Evolutionary conservation across 495 filamentous ascomycete genomes (phyloP).

Genomic region (Physcia stellaris): DNA sequence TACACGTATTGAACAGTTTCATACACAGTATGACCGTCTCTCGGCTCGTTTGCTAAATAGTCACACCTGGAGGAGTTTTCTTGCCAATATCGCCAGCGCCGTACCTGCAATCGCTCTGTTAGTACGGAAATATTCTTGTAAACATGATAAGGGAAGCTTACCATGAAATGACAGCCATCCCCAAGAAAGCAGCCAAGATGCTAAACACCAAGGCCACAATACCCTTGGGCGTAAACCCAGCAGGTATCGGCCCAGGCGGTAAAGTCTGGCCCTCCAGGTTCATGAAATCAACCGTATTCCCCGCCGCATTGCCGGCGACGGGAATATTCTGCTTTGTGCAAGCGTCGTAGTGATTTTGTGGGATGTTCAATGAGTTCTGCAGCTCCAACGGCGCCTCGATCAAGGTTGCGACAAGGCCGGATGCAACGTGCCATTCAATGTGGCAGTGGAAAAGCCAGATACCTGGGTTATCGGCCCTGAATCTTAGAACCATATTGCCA

Average conservation of each 20-base stretch:
- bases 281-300: conserved; percentile 47
- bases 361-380: conserved; percentile 47
- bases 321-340: conserved; percentile 39
- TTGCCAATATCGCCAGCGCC: not conserved
- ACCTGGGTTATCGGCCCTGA: conserved; percentile 61
- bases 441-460: conserved; percentile 76
- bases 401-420: conserved; percentile 56
- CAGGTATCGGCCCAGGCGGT: conserved; percentile 42
- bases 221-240: conserved; percentile 58
- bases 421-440: conserved; percentile 67
- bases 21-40: too few relatives aligned
- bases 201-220: conserved; percentile 66
- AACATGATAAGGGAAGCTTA: conserved; percentile 28
- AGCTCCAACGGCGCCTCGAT: conserved; percentile 55
- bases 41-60: too few relatives aligned
- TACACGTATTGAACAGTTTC: too few relatives aligned
- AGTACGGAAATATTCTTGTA: not conserved
- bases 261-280: conserved; percentile 49
- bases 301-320: conserved; percentile 61
- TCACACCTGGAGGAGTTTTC: not conserved
- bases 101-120: not conserved
- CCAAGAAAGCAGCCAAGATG: conserved; percentile 54
- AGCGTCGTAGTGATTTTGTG: conserved; percentile 44
- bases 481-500: conserved; percentile 49
- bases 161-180: conserved; percentile 52